A percentile compares a stretch with the other conserved stretches of the same genome.
These are phyloP conservation scores for Antarctomyces pellizariae DNA, from an alignment of 495 filamentous ascomycete species.

Conservation along the genomic window DNA sequence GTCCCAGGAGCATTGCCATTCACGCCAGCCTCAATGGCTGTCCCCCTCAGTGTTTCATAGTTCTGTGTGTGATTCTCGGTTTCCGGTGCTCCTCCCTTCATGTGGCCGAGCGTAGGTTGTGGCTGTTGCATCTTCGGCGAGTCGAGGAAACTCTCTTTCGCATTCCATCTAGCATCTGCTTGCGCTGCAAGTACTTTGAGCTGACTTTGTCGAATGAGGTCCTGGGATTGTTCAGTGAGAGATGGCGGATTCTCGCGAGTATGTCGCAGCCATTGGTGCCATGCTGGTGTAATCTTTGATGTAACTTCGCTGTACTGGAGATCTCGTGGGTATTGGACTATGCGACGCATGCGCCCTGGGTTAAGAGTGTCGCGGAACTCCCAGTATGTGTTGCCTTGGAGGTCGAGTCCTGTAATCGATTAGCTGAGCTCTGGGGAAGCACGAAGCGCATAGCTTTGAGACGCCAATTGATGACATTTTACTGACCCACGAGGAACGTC, in stretches of 20 bases:
- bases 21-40: conserved; percentile 7
- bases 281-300: conserved; percentile 35
- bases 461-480: not conserved
- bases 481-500: conserved; percentile 53
- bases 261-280: conserved; percentile 93
- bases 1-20: conserved; percentile 3
- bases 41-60: no score
- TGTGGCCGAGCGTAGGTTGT: conserved; percentile 20
- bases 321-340: conserved; percentile 39
- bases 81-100: no score
- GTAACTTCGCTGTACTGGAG: conserved; percentile 47
- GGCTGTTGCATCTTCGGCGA: conserved; percentile 20
- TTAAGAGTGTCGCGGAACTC: conserved; percentile 50
- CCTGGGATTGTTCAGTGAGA: conserved; percentile 47
- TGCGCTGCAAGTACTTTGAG: conserved; percentile 52
- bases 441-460: not conserved
- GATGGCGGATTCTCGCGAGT: conserved; percentile 47
- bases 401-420: conserved; percentile 41
- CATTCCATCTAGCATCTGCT: conserved; percentile 72
- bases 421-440: conserved; percentile 1
- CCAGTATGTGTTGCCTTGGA: conserved; percentile 84
- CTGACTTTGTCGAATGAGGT: conserved; percentile 38
- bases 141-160: conserved; percentile 39
- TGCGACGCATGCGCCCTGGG: conserved; percentile 29
- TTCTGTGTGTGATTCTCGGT: no score